A percentile compares a stretch with the other conserved stretches of the same genome.
Evolutionary conservation across 306 rosid species (phyloP).

Genomic region (Sesbania bispinosa): DNA sequence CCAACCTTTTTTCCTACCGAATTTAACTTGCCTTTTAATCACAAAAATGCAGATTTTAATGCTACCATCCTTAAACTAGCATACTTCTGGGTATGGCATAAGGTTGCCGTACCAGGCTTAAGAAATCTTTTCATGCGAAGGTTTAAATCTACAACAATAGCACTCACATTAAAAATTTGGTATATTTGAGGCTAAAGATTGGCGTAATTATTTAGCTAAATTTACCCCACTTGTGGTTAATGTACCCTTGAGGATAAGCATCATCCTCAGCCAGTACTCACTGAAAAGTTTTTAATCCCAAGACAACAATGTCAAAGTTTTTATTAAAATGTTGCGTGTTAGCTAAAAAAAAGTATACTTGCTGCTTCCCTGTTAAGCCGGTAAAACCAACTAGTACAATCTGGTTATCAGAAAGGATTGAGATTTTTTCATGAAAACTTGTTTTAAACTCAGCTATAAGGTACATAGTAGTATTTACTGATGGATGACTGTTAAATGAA

Average conservation of each 20-base stretch:
- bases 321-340: constrained; percentile 14
- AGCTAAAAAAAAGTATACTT: not conserved
- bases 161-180: not conserved
- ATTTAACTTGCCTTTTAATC: not conserved
- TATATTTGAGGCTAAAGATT: not conserved
- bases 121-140: not conserved
- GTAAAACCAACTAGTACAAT: not conserved
- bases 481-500: not conserved
- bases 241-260: not conserved
- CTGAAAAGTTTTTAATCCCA: not conserved
- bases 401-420: not conserved
- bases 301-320: not conserved
- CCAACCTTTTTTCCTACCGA: not conserved
- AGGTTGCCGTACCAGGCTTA: not conserved
- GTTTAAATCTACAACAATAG: not conserved
- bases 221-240: not conserved
- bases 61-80: constrained; percentile 11
- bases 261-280: not conserved
- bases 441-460: not conserved
- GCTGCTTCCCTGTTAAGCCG: not conserved
- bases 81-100: not conserved
- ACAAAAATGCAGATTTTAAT: not conserved
- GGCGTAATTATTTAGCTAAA: not conserved
- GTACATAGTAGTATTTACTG: not conserved
- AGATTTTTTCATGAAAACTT: not conserved